Base-by-base conservation (phyloP, 192 early-diverging fungal genomes). In the Backusella mclennaniae region DNA sequence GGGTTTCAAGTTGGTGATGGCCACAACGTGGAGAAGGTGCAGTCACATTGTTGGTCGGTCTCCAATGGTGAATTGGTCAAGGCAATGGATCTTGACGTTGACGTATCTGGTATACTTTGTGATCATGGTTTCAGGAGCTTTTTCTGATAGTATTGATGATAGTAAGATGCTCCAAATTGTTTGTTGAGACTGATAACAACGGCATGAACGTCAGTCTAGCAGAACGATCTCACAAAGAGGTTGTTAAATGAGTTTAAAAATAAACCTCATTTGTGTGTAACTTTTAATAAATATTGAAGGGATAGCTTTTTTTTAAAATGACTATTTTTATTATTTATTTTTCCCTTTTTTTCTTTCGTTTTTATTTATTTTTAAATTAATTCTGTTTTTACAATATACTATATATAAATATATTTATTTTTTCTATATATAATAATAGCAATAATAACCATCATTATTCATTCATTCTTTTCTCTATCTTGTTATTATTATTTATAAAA, bases 101-200 rank as follows among this genome's bases (percentile, higher is more conserved):
- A 90, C 73, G 89, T 85, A 11, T 80, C 85, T 68, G 88, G 83
- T 79, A 87, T 31, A 1, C 77, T 90, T 1, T 87, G 87, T 29
- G 80, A 82, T 23, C 66, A 73, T 29, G 81, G 89, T 4, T 84
- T 80, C 53, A 81, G 86, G 79, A 81, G 89, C 11, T 89, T 87
- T 33, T 66, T 86, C 85, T 3, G 74, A 83, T 49, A 77, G 87
- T 23, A 29, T 88, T 33, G 89, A 90, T 79, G 75, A 81, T 33
- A 49, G 82, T 19, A 63, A 72, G 7, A 36, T 77, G 17, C 35
- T 33, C 38, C 42, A 23, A 52, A 14, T 59, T 80, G 0, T 84
- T 70, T 78, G 76, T 78, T 21, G 73, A 88, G 76, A 85, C 87
- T 33, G 87, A 89, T 77, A 87, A 80, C 41, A 88, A 85, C 56